A percentile compares a stretch with the other conserved stretches of the same genome.
Evolutionary conservation across 306 rosid genomes (phyloP).

Genomic region (Begonia masoniana): DNA sequence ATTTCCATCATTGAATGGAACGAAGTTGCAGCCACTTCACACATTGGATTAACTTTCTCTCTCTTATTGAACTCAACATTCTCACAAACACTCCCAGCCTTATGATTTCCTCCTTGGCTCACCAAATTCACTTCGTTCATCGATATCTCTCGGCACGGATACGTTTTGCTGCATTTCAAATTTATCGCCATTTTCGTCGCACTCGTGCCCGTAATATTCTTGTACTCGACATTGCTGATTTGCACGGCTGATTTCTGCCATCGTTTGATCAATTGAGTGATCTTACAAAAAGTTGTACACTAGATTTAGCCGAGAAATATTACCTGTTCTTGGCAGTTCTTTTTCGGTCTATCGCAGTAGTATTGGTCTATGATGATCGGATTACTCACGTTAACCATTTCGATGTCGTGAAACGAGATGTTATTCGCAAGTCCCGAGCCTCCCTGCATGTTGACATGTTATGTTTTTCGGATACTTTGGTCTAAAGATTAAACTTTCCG

Average conservation of each 20-base stretch:
- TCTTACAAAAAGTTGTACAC: constrained; percentile 5
- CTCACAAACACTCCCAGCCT: constrained; percentile 27
- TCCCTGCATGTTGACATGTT: constrained; percentile 31
- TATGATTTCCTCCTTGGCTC: constrained; percentile 10
- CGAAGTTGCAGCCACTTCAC: constrained; percentile 4
- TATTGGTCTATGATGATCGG: constrained; percentile 65
- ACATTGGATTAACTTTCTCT: constrained; percentile 38
- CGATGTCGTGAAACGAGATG: constrained; percentile 44
- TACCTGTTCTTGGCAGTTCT: constrained; percentile 43
- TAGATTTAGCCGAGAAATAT: neutral
- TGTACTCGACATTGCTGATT: constrained; percentile 40
- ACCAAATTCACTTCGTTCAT: constrained; percentile 30
- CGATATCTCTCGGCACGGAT: constrained; percentile 36
- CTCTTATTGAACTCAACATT: constrained; percentile 19
- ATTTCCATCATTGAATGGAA: too few relatives aligned
- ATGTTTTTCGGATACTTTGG: neutral
- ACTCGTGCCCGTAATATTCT: constrained; percentile 52
- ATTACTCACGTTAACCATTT: constrained; percentile 44
- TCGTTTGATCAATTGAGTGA: constrained; percentile 41
- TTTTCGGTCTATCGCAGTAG: constrained; percentile 42
- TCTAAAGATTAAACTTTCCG: neutral
- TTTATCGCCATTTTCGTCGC: constrained; percentile 33
- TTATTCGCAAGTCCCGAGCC: constrained; percentile 60
- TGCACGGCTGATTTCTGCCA: constrained; percentile 41
- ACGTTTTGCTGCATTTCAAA: constrained; percentile 34